phyloP scores from a whole-genome alignment of 495 filamentous ascomycete genomes.

The Talaromyces trachyspermus region DNA sequence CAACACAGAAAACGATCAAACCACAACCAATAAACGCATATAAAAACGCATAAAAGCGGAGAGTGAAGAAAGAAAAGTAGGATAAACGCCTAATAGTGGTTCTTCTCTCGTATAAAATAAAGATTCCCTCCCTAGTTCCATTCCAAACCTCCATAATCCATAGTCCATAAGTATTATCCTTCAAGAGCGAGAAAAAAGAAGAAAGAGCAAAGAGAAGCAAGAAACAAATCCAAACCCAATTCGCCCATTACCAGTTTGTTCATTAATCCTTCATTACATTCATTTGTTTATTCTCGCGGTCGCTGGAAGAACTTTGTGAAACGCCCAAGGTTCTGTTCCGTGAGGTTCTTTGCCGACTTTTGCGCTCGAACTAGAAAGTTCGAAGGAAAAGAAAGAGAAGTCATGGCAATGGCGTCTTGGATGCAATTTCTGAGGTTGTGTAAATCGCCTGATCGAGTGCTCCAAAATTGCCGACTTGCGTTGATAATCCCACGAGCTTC shows the following conservation, averaged over 20 bases:
- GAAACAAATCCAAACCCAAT: conserved; percentile 1
- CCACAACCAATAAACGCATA: too few species aligned
- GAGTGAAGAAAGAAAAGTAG: too few species aligned
- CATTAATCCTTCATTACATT: conserved; percentile 1
- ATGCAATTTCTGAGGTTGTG: conserved; percentile 24
- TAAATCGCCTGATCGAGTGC: conserved; percentile 12
- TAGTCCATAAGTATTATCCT: background rate
- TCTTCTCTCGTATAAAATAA: too few species aligned
- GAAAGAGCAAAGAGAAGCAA: conserved; percentile 9
- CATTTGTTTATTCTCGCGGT: background rate
- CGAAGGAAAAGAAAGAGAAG: too few species aligned
- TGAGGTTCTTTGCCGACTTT: conserved; percentile 26
- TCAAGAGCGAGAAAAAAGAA: background rate
- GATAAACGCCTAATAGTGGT: too few species aligned
- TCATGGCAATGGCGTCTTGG: conserved; percentile 22
- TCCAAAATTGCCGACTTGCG: conserved; percentile 18
- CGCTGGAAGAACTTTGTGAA: too few species aligned
- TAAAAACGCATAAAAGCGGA: too few species aligned
- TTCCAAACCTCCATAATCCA: background rate
- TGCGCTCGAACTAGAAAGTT: conserved; percentile 32
- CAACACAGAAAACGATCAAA: too few species aligned
- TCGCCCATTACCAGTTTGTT: background rate
- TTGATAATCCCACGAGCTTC: conserved; percentile 24
- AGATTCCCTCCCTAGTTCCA: too few species aligned
- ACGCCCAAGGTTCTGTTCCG: conserved; percentile 10